Evolutionary conservation across 108 stramenopile genomes (phyloP), one percentile per base, ranked within the genome.

Genomic region (Asterionellopsis glacialis): DNA sequence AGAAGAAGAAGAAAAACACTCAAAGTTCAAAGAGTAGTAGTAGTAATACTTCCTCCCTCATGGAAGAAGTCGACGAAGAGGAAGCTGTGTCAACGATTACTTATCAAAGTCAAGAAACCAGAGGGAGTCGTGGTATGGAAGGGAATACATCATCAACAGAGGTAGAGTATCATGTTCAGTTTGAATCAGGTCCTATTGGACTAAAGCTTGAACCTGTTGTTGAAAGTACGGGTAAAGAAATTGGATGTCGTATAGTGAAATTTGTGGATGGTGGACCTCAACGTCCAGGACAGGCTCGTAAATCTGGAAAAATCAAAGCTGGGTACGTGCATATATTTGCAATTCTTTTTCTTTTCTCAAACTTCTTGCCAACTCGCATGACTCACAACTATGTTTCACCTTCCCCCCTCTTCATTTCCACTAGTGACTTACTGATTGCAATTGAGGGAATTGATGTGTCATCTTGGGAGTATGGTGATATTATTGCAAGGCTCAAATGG

Each of bases 141-240:
- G 7, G 33, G 5, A 33, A 33, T 7, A 33, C 47, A 48, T 1
- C 38, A 19, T 10, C 38, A 15, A 57, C 1, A 5, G 45, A 33
- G 6, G 1, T 38, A 9, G 69, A 72, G 27, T 59, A 75, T 15
- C 28, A 69, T 1, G 70, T 84, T 10, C 38, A 48, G 4, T 80
- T 84, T 41, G 28, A 22, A 13, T 74, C 83, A 40, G 83, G 83
- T 13, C 79, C 79, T 0, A 70, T 84, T 25, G 83, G 83, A 11
- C 25, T 84, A 22, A 69, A 84, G 64, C 54, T 80, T n/a, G 83
- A 84, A 47, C 75, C 82, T 12, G 56, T 65, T 6, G 11, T 40
- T 12, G 41, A 56, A 45, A 55, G 23, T 42, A 15, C 5, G 18
- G 38, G 22, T 0, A 60, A 69, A n/a, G 66, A 76, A 59, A 51